Evolutionary conservation across 108 stramenopile genomes (phyloP).

Genomic region (Poteriospumella lacustris): DNA sequence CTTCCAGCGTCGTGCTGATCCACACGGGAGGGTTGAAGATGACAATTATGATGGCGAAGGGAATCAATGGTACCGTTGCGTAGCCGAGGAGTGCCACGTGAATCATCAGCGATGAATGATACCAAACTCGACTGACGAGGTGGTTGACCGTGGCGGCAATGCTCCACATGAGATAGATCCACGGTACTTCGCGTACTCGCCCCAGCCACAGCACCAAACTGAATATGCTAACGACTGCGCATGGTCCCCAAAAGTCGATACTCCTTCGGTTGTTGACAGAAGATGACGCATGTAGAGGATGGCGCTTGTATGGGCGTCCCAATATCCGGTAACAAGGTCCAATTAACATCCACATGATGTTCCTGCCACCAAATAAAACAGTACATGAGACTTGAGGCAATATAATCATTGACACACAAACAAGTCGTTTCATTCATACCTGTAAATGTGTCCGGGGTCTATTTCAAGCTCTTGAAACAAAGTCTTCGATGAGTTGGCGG

Average conservation of each 20-base stretch:
- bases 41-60: neutral
- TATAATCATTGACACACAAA: neutral
- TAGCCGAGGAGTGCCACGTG: constrained; percentile 7
- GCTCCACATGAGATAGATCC: constrained; percentile 2
- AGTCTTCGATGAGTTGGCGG: neutral
- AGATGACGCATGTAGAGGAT: constrained; percentile 14
- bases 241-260: constrained; percentile 16
- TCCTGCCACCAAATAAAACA: neutral
- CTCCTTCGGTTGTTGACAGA: neutral
- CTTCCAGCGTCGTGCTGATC: neutral
- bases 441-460: neutral
- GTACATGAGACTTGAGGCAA: neutral
- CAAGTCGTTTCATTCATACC: neutral
- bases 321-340: neutral
- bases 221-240: neutral
- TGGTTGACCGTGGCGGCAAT: neutral
- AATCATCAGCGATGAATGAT: neutral
- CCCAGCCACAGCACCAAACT: neutral
- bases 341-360: constrained; percentile 3
- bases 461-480: constrained; percentile 18
- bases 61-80: neutral
- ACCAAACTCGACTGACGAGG: neutral
- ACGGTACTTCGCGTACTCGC: neutral
- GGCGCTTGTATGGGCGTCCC: neutral
- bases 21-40: neutral